These are phyloP conservation scores for Marasmius oreades DNA, from an alignment of 1,284 basidiomycete species.

Conservation along the genomic window DNA sequence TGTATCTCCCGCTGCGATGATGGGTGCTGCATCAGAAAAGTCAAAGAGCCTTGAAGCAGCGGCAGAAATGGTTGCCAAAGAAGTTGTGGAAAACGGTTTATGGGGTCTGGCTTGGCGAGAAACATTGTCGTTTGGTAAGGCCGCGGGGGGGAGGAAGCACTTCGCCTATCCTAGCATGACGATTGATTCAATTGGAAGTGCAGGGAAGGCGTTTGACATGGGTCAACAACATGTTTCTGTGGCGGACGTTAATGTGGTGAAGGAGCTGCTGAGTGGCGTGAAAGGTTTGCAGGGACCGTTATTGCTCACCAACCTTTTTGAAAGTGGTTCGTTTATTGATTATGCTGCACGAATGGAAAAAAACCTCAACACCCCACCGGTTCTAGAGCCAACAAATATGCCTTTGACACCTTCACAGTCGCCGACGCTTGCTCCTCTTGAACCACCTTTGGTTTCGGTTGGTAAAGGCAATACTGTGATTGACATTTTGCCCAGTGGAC, in stretches of 20 bases:
- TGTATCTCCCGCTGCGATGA: constrained; percentile 67
- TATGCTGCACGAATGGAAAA: not conserved
- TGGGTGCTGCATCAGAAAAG: constrained; percentile 58
- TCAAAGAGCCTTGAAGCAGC: constrained; percentile 63
- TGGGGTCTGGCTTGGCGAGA: constrained; percentile 68
- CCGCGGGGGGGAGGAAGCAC: not conserved
- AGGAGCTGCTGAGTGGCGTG: constrained; percentile 29
- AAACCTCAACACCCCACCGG: too few species aligned
- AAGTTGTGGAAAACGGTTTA: constrained; percentile 63
- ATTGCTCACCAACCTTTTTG: constrained; percentile 34
- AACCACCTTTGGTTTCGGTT: constrained; percentile 55
- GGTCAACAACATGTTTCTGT: constrained; percentile 45
- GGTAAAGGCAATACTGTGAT: constrained; percentile 62
- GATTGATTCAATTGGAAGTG: not conserved
- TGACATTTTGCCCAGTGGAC: constrained; percentile 59
- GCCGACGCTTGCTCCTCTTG: constrained; percentile 31
- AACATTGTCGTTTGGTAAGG: constrained; percentile 31
- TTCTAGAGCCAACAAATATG: not conserved
- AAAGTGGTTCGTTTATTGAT: constrained; percentile 27
- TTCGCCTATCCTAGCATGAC: not conserved
- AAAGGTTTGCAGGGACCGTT: constrained; percentile 30
- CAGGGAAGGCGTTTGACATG: constrained; percentile 12
- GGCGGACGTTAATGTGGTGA: constrained; percentile 45
- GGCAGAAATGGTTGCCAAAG: constrained; percentile 54
- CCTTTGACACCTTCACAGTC: not conserved